These are phyloP conservation scores for Fraxinus velutina DNA, from an alignment of 305 asterid genomes.

Conservation along the genomic window DNA sequence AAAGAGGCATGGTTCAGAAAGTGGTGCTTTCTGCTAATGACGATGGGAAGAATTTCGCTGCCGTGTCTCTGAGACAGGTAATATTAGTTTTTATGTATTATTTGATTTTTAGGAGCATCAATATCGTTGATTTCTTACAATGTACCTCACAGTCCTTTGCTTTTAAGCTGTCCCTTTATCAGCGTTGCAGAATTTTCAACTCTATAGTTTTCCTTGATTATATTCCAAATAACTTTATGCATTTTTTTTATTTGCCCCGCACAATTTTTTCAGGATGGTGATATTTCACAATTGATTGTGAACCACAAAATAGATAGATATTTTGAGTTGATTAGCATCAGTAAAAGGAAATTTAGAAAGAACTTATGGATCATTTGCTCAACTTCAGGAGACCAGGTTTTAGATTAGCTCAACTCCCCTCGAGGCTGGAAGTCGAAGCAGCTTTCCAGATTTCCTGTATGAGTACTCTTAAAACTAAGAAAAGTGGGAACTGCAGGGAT, in stretches of 20 bases:
- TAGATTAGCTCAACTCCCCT: neutral
- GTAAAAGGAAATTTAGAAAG: neutral
- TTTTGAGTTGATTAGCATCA: neutral
- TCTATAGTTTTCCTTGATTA: neutral
- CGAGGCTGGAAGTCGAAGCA: neutral
- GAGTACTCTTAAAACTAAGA: neutral
- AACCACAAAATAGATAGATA: neutral
- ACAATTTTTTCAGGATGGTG: neutral
- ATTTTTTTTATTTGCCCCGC: neutral
- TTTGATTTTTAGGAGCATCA: conserved; percentile 12
- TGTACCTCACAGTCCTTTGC: neutral
- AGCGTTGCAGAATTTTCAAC: neutral
- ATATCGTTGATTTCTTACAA: neutral
- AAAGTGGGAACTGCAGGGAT: neutral
- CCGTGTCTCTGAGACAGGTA: conserved; percentile 89
- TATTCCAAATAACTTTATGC: neutral
- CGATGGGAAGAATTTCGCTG: conserved; percentile 80
- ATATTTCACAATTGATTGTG: neutral
- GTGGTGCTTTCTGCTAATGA: conserved; percentile 81
- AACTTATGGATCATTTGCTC: neutral
- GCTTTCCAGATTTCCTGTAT: neutral
- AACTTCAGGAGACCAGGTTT: neutral
- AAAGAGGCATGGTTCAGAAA: conserved; percentile 89
- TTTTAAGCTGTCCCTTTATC: neutral
- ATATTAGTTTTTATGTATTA: neutral